Conservation (phyloP, 2,329 filamentous ascomycete species). For the Trichoderma polysporum region DNA sequence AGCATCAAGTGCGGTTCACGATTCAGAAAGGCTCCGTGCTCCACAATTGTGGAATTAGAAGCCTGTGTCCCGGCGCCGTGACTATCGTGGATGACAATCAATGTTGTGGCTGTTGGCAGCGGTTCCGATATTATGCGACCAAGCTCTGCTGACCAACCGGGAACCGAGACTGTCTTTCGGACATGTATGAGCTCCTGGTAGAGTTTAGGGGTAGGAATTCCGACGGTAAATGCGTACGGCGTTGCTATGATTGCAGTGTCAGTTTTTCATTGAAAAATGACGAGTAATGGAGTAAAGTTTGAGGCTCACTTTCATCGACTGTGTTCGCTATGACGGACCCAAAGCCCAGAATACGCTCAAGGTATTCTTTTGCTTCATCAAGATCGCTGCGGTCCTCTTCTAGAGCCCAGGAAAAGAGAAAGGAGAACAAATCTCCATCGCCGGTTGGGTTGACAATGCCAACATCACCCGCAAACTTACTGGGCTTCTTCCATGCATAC, state of each 20-base stretch:
- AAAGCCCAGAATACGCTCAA: not conserved
- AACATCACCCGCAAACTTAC: not conserved
- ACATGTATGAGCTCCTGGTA: not conserved
- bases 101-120: not conserved
- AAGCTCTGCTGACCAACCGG: not conserved
- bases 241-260: not conserved
- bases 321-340: not conserved
- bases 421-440: not conserved
- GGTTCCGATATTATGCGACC: constrained; percentile 2
- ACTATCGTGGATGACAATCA: constrained; percentile 2
- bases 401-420: not conserved
- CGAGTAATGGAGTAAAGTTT: not conserved
- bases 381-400: constrained; percentile 1
- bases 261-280: not conserved
- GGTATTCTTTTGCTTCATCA: constrained; percentile 1
- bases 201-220: not conserved
- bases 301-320: not conserved
- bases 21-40: not conserved
- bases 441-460: not conserved
- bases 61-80: not conserved
- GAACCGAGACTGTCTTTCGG: not conserved
- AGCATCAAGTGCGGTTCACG: constrained; percentile 12
- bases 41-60: not conserved
- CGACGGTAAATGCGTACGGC: not conserved
- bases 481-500: constrained; percentile 8